Evolutionary conservation across 106 monocot species (phyloP).

Genomic region (Narthecium ossifragum): DNA sequence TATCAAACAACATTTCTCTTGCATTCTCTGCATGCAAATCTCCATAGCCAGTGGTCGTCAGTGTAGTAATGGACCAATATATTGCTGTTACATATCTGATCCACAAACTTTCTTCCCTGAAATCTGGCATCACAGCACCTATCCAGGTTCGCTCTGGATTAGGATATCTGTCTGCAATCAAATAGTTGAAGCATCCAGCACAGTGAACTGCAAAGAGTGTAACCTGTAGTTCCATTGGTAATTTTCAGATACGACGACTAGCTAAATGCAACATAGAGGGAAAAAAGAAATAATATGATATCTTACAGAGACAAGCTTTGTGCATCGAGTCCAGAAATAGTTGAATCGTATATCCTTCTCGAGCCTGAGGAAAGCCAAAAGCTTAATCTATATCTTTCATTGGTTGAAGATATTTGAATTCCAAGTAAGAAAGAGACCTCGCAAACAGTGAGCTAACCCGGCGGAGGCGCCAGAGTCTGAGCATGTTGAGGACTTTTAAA

Average conservation of each 20-base stretch:
- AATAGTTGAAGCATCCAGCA: constrained; percentile 75
- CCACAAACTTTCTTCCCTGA: constrained; percentile 51
- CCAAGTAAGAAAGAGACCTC: constrained; percentile 34
- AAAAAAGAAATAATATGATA: neutral
- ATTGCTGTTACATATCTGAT: constrained; percentile 60
- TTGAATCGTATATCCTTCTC: constrained; percentile 79
- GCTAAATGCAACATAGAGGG: neutral
- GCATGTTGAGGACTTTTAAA: constrained; percentile 56
- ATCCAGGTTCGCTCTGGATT: constrained; percentile 67
- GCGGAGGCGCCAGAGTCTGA: constrained; percentile 61
- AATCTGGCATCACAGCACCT: constrained; percentile 47
- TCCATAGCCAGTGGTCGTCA: constrained; percentile 73
- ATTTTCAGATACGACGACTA: neutral
- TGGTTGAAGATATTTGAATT: neutral
- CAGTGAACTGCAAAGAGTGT: constrained; percentile 68
- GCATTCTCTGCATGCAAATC: constrained; percentile 74
- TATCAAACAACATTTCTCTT: constrained; percentile 66
- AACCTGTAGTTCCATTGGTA: constrained; percentile 26
- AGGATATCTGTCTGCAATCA: constrained; percentile 61
- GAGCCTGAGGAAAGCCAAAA: constrained; percentile 45
- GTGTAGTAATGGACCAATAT: constrained; percentile 79
- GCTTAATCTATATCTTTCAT: no score
- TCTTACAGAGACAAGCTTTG: constrained; percentile 54
- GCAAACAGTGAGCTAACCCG: constrained; percentile 62
- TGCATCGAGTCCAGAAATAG: constrained; percentile 71